Evolutionary conservation across 176 grass and related monocot genomes (phyloP).

Genomic region (Pontederia crassipes): DNA sequence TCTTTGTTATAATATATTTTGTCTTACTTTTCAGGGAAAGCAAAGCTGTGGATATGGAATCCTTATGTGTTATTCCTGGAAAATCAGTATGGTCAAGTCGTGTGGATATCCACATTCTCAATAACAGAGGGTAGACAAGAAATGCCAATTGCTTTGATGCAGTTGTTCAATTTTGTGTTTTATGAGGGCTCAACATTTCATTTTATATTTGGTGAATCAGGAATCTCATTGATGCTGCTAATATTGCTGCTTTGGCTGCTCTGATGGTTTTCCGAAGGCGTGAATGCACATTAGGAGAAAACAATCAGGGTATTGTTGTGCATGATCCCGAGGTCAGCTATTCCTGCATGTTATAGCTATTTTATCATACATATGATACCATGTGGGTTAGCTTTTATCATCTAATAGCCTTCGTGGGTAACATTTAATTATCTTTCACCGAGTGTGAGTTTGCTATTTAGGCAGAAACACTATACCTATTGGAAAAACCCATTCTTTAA

Average conservation of each 20-base stretch:
- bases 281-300: conserved; percentile 66
- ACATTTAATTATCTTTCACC: too few species aligned
- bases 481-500: too few species aligned
- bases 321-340: conserved; percentile 61
- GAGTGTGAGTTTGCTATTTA: too few species aligned
- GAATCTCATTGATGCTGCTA: conserved; percentile 88
- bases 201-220: conserved; percentile 20
- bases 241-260: conserved; percentile 77
- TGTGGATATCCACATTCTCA: conserved; percentile 83
- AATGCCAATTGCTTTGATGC: not conserved
- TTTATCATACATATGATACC: not conserved
- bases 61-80: conserved; percentile 64
- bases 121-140: conserved; percentile 76
- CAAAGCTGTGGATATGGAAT: conserved; percentile 88
- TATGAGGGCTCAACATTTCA: not conserved
- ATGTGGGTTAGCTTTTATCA: not conserved
- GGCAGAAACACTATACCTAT: too few species aligned
- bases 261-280: conserved; percentile 67
- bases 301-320: conserved; percentile 62
- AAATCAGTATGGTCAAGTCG: conserved; percentile 82
- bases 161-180: not conserved
- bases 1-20: not conserved
- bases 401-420: not conserved
- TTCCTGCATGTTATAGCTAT: not conserved
- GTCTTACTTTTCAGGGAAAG: conserved; percentile 47